Percentiles rank a stretch among this genome's conserved stretches.
These are phyloP conservation scores for Flaveria ramosissima DNA, from an alignment of 129 eudicot species.

Conservation along the genomic window DNA sequence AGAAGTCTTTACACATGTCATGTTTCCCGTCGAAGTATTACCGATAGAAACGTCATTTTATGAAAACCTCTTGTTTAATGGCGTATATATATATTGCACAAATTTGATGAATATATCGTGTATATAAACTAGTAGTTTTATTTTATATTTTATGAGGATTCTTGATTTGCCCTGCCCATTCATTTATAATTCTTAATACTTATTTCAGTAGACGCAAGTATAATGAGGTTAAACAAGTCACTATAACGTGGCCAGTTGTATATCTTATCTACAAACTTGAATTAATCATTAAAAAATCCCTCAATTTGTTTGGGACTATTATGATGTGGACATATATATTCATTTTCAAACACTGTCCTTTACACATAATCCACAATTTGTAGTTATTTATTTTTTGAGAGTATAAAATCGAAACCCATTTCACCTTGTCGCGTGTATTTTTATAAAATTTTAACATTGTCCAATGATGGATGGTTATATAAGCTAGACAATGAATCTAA, in stretches of 20 bases:
- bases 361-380: neutral
- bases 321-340: neutral
- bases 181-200: slow-evolving; percentile 3
- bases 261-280: slow-evolving; percentile 17
- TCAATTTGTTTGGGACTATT: slow-evolving; percentile 23
- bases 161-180: neutral
- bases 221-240: slow-evolving; percentile 25
- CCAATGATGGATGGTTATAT: no score
- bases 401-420: no score
- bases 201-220: neutral
- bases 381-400: neutral
- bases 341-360: slow-evolving; percentile 10
- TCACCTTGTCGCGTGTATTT: neutral
- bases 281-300: neutral
- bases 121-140: neutral
- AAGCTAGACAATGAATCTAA: no score
- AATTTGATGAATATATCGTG: no score
- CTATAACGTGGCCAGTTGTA: slow-evolving; percentile 38
- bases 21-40: no score
- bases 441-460: no score
- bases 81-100: no score
- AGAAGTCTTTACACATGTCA: no score
- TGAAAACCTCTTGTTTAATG: no score
- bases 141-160: neutral
- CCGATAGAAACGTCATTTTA: no score